phyloP scores from a whole-genome alignment of 2,329 filamentous ascomycete species.

The Venturia aucupariae region DNA sequence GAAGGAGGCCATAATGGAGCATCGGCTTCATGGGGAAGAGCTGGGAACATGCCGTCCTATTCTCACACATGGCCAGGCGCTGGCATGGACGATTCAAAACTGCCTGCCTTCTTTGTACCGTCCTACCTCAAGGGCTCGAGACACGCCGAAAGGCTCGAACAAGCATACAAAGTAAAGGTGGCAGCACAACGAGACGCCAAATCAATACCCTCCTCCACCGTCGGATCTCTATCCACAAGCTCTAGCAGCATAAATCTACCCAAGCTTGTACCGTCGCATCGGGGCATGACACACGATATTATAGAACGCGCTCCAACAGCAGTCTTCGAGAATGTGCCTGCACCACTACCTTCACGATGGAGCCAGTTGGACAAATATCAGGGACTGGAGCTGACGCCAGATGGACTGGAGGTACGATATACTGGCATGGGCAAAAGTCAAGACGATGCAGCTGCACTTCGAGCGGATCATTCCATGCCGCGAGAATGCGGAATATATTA shows the following conservation, averaged over 20 bases:
- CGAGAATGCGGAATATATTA: constrained; percentile 90
- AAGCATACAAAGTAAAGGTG: constrained; percentile 55
- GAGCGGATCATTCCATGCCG: constrained; percentile 80
- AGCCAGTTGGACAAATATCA: constrained; percentile 66
- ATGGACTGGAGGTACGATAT: constrained; percentile 64
- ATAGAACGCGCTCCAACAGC: constrained; percentile 60
- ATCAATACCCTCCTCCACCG: constrained; percentile 24
- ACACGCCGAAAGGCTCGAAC: constrained; percentile 68
- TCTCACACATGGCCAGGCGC: not conserved
- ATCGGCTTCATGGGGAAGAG: not conserved
- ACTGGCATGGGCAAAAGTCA: constrained; percentile 46
- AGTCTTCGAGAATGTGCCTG: constrained; percentile 54
- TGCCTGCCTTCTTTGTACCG: constrained; percentile 51
- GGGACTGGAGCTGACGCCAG: constrained; percentile 60
- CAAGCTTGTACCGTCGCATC: constrained; percentile 53
- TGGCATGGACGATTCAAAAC: not conserved
- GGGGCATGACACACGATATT: constrained; percentile 74
- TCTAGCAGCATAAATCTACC: constrained; percentile 50
- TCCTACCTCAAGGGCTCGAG: constrained; percentile 72
- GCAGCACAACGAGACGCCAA: constrained; percentile 34
- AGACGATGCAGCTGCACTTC: constrained; percentile 61
- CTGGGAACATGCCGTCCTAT: not conserved
- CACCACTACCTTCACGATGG: constrained; percentile 71
- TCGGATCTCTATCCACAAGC: constrained; percentile 43
- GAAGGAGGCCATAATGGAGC: not conserved